These are phyloP conservation scores for Rhizomucor pusillus DNA, from an alignment of 371 early-diverging fungal species.

Conservation along the genomic window DNA sequence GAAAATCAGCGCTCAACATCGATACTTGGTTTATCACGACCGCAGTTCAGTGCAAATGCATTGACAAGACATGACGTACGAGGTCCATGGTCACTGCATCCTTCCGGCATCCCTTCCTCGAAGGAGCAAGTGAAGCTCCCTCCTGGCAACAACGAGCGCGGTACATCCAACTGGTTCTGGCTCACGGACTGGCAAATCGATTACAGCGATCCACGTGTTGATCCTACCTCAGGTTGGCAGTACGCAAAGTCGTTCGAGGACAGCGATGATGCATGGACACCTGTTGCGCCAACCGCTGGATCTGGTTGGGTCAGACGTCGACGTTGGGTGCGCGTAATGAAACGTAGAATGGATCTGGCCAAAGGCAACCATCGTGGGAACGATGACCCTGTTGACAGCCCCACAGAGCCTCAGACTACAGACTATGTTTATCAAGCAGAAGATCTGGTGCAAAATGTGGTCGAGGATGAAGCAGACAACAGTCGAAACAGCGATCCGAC, in stretches of 20 bases:
- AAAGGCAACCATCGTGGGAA: conserved; percentile 26
- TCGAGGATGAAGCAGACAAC: conserved; percentile 5
- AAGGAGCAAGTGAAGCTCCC: conserved; percentile 59
- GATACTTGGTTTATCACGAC: conserved; percentile 44
- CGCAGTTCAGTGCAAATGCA: conserved; percentile 50
- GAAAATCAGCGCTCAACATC: conserved; percentile 70
- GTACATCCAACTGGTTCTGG: conserved; percentile 72
- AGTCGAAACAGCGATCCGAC: conserved; percentile 7
- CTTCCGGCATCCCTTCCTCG: conserved; percentile 50
- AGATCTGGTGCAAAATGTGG: conserved; percentile 28
- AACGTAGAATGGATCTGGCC: conserved; percentile 56
- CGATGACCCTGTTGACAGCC: neutral
- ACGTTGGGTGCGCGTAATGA: conserved; percentile 79
- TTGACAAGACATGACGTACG: conserved; percentile 51
- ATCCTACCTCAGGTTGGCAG: conserved; percentile 68
- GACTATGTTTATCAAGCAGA: conserved; percentile 47
- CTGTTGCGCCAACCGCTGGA: conserved; percentile 52
- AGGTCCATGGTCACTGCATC: conserved; percentile 61
- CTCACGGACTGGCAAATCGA: conserved; percentile 81
- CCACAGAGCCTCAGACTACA: conserved; percentile 15
- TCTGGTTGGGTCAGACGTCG: conserved; percentile 70
- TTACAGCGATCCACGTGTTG: conserved; percentile 58
- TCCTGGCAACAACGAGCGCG: conserved; percentile 6
- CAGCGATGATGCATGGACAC: conserved; percentile 51
- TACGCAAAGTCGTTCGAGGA: conserved; percentile 63